Evolutionary conservation across 371 early-diverging fungal genomes (phyloP).

Genomic region (Syncephalastrum monosporum): DNA sequence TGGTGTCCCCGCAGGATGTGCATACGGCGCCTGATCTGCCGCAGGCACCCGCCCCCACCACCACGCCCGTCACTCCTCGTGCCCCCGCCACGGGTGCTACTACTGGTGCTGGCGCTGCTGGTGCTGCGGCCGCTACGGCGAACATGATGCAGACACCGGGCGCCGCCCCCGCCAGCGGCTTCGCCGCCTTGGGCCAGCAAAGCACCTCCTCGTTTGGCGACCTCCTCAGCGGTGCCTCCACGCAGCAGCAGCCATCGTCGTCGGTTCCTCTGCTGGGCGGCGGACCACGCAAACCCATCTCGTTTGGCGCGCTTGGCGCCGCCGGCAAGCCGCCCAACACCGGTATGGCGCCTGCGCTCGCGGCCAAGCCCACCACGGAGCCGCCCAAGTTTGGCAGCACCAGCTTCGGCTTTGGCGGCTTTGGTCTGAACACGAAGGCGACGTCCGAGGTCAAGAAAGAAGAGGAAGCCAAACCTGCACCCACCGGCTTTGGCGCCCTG

Average conservation of each 20-base stretch:
- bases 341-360: constrained; percentile 1
- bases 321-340: not conserved
- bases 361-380: not conserved
- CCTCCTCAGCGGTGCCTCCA: no score
- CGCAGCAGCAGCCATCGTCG: no score
- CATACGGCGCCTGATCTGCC: not conserved
- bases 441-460: no score
- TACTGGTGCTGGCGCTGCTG: constrained; percentile 1
- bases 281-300: not conserved
- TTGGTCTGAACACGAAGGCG: no score
- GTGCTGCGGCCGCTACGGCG: not conserved
- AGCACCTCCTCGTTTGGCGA: not conserved
- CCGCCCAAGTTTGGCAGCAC: constrained; percentile 15
- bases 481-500: no score
- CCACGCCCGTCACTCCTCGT: not conserved
- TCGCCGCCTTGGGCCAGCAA: not conserved
- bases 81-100: not conserved
- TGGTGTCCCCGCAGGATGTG: constrained; percentile 16
- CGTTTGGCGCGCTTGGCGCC: not conserved
- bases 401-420: constrained; percentile 8
- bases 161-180: not conserved
- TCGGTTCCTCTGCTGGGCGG: not conserved
- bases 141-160: not conserved
- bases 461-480: no score
- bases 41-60: constrained; percentile 6